Percentiles rank a stretch among this genome's conserved stretches.
phyloP scores from a whole-genome alignment of 2,329 filamentous ascomycete species.

The Diaporthe batatas region DNA sequence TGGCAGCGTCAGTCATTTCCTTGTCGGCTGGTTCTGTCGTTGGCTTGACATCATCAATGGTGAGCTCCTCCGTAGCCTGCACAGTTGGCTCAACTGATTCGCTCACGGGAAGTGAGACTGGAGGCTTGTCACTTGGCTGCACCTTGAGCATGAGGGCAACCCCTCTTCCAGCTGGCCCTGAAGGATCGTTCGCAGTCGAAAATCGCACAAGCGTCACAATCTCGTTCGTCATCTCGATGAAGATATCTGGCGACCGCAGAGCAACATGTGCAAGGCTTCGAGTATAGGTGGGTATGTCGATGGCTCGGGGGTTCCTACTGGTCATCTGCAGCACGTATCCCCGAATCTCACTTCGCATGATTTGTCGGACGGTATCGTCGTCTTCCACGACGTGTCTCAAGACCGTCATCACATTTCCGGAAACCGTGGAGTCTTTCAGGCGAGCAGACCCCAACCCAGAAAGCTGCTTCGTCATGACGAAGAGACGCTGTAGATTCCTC shows the following conservation, averaged over 20 bases:
- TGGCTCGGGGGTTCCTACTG: slow-evolving; percentile 62
- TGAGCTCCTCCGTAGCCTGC: slow-evolving; percentile 60
- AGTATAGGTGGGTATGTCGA: slow-evolving; percentile 80
- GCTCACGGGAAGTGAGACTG: slow-evolving; percentile 49
- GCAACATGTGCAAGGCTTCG: slow-evolving; percentile 83
- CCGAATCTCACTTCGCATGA: slow-evolving; percentile 91
- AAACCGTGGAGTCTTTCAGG: slow-evolving; percentile 69
- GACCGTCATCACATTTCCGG: slow-evolving; percentile 81
- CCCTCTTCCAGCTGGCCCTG: slow-evolving; percentile 45
- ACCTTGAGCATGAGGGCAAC: slow-evolving; percentile 40
- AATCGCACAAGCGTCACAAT: slow-evolving; percentile 80
- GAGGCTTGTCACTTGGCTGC: slow-evolving; percentile 12
- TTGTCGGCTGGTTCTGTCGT: slow-evolving; percentile 72
- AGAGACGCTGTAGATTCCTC: slow-evolving; percentile 88
- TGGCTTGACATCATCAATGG: slow-evolving; percentile 68
- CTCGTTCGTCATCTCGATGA: slow-evolving; percentile 89
- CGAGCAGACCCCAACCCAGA: slow-evolving; percentile 82
- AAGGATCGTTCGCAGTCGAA: slow-evolving; percentile 50
- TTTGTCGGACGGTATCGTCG: slow-evolving; percentile 88
- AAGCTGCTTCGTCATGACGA: slow-evolving; percentile 95
- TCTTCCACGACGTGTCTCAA: slow-evolving; percentile 95
- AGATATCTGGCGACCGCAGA: slow-evolving; percentile 85
- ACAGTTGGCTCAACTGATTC: slow-evolving; percentile 60
- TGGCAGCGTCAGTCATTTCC: slow-evolving; percentile 74
- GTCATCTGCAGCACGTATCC: slow-evolving; percentile 75